Evolutionary conservation across 2,329 filamentous ascomycete genomes (phyloP).

Genomic region (Microcera coccophila): DNA sequence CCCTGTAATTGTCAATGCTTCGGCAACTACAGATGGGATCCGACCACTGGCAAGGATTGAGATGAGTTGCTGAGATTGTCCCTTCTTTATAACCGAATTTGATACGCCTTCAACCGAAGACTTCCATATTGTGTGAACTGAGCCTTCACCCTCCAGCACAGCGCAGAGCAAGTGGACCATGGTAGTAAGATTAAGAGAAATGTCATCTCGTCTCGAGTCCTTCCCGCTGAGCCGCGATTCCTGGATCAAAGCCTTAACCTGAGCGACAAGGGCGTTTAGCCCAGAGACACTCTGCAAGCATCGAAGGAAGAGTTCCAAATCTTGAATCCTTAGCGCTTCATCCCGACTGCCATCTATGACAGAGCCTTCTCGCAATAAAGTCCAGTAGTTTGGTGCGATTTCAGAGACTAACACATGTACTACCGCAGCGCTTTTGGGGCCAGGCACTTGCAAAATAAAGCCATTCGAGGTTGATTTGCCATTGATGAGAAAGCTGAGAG

Average conservation of each 20-base stretch:
- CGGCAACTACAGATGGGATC: constrained; percentile 49
- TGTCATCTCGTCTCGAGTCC: constrained; percentile 38
- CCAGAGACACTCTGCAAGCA: constrained; percentile 73
- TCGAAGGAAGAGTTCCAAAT: constrained; percentile 51
- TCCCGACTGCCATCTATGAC: constrained; percentile 9
- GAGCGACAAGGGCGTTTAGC: constrained; percentile 70
- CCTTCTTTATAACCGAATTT: constrained; percentile 26
- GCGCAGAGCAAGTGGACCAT: constrained; percentile 43
- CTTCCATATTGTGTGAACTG: constrained; percentile 39
- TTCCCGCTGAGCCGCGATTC: constrained; percentile 41
- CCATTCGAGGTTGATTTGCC: constrained; percentile 10
- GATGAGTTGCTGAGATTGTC: constrained; percentile 36
- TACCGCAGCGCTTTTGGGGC: constrained; percentile 68
- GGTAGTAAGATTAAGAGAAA: constrained; percentile 41
- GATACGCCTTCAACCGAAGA: constrained; percentile 24
- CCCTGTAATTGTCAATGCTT: constrained; percentile 51
- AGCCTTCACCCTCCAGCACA: constrained; percentile 37
- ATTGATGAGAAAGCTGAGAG: constrained; percentile 50
- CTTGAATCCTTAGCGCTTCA: constrained; percentile 25
- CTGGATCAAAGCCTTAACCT: constrained; percentile 59
- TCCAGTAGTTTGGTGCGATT: constrained; percentile 82
- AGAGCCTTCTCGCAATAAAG: constrained; percentile 49
- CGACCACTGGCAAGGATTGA: constrained; percentile 47
- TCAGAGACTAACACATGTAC: constrained; percentile 69
- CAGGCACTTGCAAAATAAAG: constrained; percentile 42